A percentile compares a stretch with the other conserved stretches of the same genome.
Conservation (phyloP, 1,284 basidiomycete species). For the Kwoniella shivajii region DNA sequence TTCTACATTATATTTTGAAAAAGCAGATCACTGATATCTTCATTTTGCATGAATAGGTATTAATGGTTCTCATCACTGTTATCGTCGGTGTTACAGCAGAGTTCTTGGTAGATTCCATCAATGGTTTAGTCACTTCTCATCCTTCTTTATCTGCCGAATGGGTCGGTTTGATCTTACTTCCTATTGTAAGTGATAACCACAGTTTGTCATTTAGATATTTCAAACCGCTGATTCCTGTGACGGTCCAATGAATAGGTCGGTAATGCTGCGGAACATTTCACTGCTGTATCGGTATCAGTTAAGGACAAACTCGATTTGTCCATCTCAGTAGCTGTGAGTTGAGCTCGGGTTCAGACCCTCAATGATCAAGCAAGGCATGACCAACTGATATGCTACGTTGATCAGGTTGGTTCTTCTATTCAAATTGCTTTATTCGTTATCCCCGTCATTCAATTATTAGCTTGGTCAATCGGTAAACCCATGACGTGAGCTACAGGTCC, state of each 20-base stretch:
- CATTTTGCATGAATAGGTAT: too few species aligned
- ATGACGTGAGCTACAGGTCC: constrained; percentile 42
- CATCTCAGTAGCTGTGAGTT: constrained; percentile 70
- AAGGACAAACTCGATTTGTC: constrained; percentile 63
- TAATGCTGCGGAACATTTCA: constrained; percentile 70
- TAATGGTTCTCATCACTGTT: constrained; percentile 47
- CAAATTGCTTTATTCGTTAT: constrained; percentile 85
- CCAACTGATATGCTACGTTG: not conserved
- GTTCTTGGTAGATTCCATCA: constrained; percentile 56
- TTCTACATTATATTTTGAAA: not conserved
- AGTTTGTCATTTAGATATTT: not conserved
- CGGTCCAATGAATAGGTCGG: constrained; percentile 34
- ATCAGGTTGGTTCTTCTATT: constrained; percentile 75
- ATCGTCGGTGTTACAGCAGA: constrained; percentile 73
- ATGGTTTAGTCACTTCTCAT: constrained; percentile 46
- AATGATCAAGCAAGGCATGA: not conserved
- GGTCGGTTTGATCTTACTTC: constrained; percentile 81
- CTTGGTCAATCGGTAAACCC: constrained; percentile 57
- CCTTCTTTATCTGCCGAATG: constrained; percentile 68
- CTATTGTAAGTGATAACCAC: constrained; percentile 58
- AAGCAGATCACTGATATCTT: too few species aligned
- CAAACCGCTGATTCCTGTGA: not conserved
- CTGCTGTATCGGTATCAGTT: constrained; percentile 82
- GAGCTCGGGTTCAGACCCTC: not conserved
- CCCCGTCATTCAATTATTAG: constrained; percentile 64